These are phyloP conservation scores for Pugionium dolabratum DNA, from an alignment of 345 rosid species.

Conservation along the genomic window DNA sequence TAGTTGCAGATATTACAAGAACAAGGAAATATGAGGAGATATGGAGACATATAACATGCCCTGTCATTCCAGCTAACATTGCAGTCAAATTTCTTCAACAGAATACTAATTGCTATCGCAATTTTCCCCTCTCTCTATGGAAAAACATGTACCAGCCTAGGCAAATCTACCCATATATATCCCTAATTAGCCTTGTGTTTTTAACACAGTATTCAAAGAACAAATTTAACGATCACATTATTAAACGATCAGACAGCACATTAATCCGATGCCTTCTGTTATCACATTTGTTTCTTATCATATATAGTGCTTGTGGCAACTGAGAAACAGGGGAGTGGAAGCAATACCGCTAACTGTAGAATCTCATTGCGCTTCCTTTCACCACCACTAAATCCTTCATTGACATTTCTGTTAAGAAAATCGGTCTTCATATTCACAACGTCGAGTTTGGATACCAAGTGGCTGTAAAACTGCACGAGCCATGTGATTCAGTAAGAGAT, in stretches of 20 bases:
- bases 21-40: neutral
- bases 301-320: conserved; percentile 13
- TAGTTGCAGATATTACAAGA: conserved; percentile 2
- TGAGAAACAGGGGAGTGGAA: neutral
- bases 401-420: conserved; percentile 92
- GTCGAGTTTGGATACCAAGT: conserved; percentile 72
- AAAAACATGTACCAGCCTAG: conserved; percentile 2
- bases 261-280: neutral
- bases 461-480: conserved; percentile 75
- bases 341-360: conserved; percentile 82
- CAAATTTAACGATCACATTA: no score
- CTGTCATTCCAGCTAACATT: neutral
- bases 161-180: conserved; percentile 5
- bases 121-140: neutral
- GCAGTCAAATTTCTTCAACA: conserved; percentile 1
- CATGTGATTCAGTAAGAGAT: conserved; percentile 28
- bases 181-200: neutral
- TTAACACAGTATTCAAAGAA: no score
- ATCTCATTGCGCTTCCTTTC: conserved; percentile 97
- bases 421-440: conserved; percentile 87
- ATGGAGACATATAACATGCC: neutral
- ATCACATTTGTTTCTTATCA: conserved; percentile 9
- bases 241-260: neutral
- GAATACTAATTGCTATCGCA: neutral
- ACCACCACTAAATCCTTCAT: conserved; percentile 99